Evolutionary conservation across 306 rosid species (phyloP), one percentile per base, ranked within the genome.

Genomic region (Sesbania bispinosa): DNA sequence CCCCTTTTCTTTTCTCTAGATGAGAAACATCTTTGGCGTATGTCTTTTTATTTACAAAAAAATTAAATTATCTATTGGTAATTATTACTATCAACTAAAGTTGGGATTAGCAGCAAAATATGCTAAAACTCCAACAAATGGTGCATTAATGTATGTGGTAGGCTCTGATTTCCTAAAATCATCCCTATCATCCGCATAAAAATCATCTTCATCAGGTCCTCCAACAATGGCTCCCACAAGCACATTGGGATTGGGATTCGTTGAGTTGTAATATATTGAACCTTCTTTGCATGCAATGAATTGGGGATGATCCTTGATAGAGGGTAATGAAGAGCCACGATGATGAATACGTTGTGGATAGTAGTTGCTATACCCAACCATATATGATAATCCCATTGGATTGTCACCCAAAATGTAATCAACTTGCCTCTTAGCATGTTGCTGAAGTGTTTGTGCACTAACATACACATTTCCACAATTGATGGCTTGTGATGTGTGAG

Each of bases 111-210:
- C 94, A 35, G 69, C 81, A 55, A 92, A 86, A 74, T 81, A 89
- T 0, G 98, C 90, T 30, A 89, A 79, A 11, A 53, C 90, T 10
- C 98, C 98, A 18, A 92, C 89, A 71, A 92, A 92, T 0, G 98
- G 98, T 38, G 98, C 98, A 55, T 92, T 92, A 23, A 92, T 92
- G 26, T 89, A 92, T 0, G 98, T 92, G 1, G 98, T 92, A 0
- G 98, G 98, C 73, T 92, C 98, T 0, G 96, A 92, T 38, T 84
- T 83, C 60, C 79, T 83, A 46, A 81, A 89, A 80, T 92, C 91
- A 5, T 16, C 89, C 0, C 98, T 81, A 68, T 89, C 87, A 64
- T 92, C 98, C 6, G 48, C 79, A 7, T 89, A 92, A 10, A 51
- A 55, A 11, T 92, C 98, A 13, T 89, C 87, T 26, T 89, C 81